Evolutionary conservation across 2,329 filamentous ascomycete species (phyloP).

Genomic region (Rosellinia necatrix): DNA sequence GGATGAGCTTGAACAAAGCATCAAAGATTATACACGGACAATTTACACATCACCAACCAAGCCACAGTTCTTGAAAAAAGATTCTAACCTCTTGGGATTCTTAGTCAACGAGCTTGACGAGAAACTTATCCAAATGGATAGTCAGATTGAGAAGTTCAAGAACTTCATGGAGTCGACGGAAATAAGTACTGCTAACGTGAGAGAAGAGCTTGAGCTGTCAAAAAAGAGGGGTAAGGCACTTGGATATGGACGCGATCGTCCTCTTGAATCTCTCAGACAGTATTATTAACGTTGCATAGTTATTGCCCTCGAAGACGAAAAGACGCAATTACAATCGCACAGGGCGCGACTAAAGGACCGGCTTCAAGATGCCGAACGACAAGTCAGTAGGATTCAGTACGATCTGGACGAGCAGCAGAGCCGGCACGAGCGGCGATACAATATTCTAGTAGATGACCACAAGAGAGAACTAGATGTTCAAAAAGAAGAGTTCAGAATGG

Average conservation of each 20-base stretch:
- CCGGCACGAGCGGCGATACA: conserved; percentile 36
- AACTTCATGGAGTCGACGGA: conserved; percentile 72
- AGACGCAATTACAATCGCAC: conserved; percentile 51
- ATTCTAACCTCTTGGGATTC: conserved; percentile 70
- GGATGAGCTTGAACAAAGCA: conserved; percentile 34
- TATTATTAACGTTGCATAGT: conserved; percentile 45
- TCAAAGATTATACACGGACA: conserved; percentile 42
- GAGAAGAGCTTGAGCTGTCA: conserved; percentile 74
- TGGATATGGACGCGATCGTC: neutral
- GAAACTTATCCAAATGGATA: conserved; percentile 76
- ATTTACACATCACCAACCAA: conserved; percentile 52
- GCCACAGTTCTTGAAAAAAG: conserved; percentile 66
- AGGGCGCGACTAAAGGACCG: conserved; percentile 65
- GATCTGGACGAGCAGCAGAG: conserved; percentile 50
- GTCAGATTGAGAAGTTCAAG: conserved; percentile 72
- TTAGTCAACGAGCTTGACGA: conserved; percentile 81
- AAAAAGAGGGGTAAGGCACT: conserved; percentile 70
- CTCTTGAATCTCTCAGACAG: neutral
- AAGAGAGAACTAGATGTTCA: conserved; percentile 60
- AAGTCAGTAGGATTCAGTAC: conserved; percentile 51
- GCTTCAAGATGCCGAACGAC: conserved; percentile 63
- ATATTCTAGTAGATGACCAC: conserved; percentile 41
- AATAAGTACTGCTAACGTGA: conserved; percentile 69
- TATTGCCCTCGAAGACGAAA: conserved; percentile 54
- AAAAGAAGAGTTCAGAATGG: conserved; percentile 47